A percentile compares a stretch with the other conserved stretches of the same genome.
Conservation (phyloP, 2,329 filamentous ascomycete genomes). For the Exserohilum turcica region DNA sequence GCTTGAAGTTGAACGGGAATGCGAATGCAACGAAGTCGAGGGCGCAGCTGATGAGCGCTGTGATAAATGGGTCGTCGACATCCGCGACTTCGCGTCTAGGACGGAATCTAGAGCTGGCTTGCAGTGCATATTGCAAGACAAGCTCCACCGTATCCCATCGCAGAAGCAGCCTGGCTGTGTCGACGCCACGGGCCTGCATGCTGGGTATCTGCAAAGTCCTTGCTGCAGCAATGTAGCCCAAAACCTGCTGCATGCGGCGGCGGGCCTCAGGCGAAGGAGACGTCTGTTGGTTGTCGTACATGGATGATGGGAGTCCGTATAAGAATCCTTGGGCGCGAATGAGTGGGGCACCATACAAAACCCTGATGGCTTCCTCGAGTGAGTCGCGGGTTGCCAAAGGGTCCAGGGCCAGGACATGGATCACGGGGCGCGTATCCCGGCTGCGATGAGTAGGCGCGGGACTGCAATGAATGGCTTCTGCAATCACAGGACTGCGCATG, state of each 20-base stretch:
- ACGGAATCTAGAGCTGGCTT: slow-evolving; percentile 37
- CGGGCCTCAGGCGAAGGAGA: slow-evolving; percentile 37
- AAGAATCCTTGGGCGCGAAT: slow-evolving; percentile 34
- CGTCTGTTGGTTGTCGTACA: slow-evolving; percentile 27
- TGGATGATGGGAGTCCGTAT: slow-evolving; percentile 38
- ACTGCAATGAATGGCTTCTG: slow-evolving; percentile 35
- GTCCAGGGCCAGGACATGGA: slow-evolving; percentile 36
- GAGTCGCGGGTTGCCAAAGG: slow-evolving; percentile 37
- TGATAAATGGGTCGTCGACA: slow-evolving; percentile 61
- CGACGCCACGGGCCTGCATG: slow-evolving; percentile 63
- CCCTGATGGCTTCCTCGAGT: slow-evolving; percentile 43
- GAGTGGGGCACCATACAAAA: slow-evolving; percentile 45
- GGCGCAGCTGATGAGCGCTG: slow-evolving; percentile 60
- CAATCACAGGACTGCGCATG: slow-evolving; percentile 41
- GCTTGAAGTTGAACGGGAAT: slow-evolving; percentile 64
- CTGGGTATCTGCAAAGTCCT: slow-evolving; percentile 61
- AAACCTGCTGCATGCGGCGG: slow-evolving; percentile 44
- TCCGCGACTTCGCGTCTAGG: slow-evolving; percentile 19
- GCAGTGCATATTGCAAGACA: slow-evolving; percentile 64
- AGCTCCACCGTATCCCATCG: slow-evolving; percentile 68
- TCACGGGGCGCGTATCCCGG: slow-evolving; percentile 32
- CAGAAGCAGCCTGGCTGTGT: slow-evolving; percentile 63
- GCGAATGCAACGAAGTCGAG: slow-evolving; percentile 65
- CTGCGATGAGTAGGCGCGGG: slow-evolving; percentile 25
- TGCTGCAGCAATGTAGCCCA: slow-evolving; percentile 69